Base-by-base conservation (phyloP, 176 grass and related monocot species). In the Eremochloa ophiuroides region DNA sequence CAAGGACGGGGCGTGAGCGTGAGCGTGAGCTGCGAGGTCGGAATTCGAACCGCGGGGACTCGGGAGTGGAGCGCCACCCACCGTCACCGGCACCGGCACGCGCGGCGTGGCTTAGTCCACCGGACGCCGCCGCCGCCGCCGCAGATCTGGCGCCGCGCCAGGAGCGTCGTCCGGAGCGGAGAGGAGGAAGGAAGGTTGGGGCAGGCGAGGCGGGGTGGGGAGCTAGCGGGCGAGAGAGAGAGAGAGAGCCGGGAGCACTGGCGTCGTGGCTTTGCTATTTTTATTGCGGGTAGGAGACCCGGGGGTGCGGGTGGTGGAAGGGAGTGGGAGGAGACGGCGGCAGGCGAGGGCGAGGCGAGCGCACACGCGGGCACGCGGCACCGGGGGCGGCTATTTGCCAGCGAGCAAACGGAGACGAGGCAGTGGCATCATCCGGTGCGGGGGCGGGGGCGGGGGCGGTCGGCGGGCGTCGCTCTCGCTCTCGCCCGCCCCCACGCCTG, bases 61-160 rank as follows among this genome's bases (percentile, higher is more conserved):
- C 46, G 50, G 50, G 22, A 55, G 51, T 55, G 33, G 26, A 66
- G 76, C 76, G 11, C 20, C 44, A 51, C 77, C 43, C 60, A 75
- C 23, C 69, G n/a, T 47, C 18, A 20, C 4, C 48, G 48, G 2
- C 48, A 6, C 48, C 34, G 15, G 56, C 56, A 72, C 80, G 26
- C 28, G 58, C 69, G 37, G 68, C 37, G 79, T 70, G 15, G 78
- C 42, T n/a, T n/a, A n/a, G 27, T 27, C 76, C 27, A 41, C 63
- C 27, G 76, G 28, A n/a, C n/a, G 47, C 18, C 18, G 6, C n/a
- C 13, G 51, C 25, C 68, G 70, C 69, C 74, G 64, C 22, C 65
- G 83, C 74, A 62, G 83, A 85, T 85, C 83, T 71, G 82, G 65
- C 51, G 64, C 17, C 28, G 31, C 6, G 60, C 4, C 34, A 31